Conservation (phyloP, 2,329 filamentous ascomycete species). For the Colletotrichum siamense region DNA sequence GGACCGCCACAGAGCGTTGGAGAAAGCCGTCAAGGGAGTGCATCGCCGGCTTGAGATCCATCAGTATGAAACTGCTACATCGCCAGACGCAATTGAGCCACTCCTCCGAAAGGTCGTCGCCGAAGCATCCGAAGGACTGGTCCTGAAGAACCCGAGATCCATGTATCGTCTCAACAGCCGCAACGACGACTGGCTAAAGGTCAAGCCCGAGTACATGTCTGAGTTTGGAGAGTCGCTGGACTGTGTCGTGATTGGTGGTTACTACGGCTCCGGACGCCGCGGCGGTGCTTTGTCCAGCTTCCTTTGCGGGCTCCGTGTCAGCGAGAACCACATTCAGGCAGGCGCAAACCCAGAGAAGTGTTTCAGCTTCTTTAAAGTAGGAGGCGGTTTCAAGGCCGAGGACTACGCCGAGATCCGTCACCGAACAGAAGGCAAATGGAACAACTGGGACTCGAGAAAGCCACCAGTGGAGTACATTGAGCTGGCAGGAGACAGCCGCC, state of each 20-base stretch:
- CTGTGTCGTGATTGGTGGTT: conserved; percentile 87
- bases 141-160: conserved; percentile 91
- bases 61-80: conserved; percentile 68
- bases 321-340: conserved; percentile 68
- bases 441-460: conserved; percentile 77
- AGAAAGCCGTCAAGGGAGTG: conserved; percentile 71
- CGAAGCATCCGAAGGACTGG: conserved; percentile 86
- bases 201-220: conserved; percentile 98
- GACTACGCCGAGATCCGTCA: conserved; percentile 87
- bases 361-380: conserved; percentile 96
- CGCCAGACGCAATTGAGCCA: conserved; percentile 77
- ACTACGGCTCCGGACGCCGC: conserved; percentile 86
- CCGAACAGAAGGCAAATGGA: conserved; percentile 90
- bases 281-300: conserved; percentile 87
- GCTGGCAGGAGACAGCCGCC: conserved; percentile 76
- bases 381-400: conserved; percentile 85
- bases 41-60: conserved; percentile 86
- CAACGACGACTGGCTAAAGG: conserved; percentile 97
- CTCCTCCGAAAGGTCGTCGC: conserved; percentile 83
- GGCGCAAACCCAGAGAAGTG: conserved; percentile 74
- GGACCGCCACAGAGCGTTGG: conserved; percentile 79
- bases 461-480: conserved; percentile 82
- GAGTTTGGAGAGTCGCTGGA: conserved; percentile 95
- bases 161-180: conserved; percentile 87
- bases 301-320: conserved; percentile 83